These are phyloP conservation scores for Artomyces pyxidatus DNA, from an alignment of 768 basidiomycete genomes.

Conservation along the genomic window DNA sequence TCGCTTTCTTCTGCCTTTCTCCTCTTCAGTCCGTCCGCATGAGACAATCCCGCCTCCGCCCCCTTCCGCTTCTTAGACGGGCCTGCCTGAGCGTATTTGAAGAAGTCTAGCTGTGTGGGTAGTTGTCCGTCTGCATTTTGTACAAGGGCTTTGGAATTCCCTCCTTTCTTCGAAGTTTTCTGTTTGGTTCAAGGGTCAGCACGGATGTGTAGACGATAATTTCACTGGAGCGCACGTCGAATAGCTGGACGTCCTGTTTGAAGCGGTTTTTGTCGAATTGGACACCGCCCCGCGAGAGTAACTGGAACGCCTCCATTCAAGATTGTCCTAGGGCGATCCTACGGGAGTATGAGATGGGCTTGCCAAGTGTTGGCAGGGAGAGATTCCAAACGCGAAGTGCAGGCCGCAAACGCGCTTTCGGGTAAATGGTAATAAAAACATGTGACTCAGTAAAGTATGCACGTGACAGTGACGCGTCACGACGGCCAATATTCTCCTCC, in stretches of 20 bases:
- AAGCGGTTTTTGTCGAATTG: slow-evolving; percentile 75
- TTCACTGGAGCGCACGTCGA: slow-evolving; percentile 40
- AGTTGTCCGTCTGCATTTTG: slow-evolving; percentile 39
- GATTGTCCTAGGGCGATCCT: neutral
- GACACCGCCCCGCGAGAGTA: slow-evolving; percentile 81
- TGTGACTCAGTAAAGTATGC: no score
- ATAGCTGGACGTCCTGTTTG: slow-evolving; percentile 60
- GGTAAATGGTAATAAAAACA: no score
- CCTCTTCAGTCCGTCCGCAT: slow-evolving; percentile 1
- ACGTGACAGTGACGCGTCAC: no score
- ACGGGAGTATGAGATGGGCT: neutral
- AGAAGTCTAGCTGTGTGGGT: slow-evolving; percentile 82
- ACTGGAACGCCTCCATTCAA: slow-evolving; percentile 78
- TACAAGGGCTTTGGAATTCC: slow-evolving; percentile 18
- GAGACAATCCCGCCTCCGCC: slow-evolving; percentile 5
- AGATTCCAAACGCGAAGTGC: no score
- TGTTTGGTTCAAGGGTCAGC: slow-evolving; percentile 15
- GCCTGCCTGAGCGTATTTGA: slow-evolving; percentile 68
- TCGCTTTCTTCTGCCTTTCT: slow-evolving; percentile 11
- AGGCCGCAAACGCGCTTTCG: no score
- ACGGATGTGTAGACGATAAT: neutral
- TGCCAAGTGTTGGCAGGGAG: no score
- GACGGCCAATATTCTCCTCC: no score
- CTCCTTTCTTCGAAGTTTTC: slow-evolving; percentile 20
- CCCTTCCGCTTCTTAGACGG: slow-evolving; percentile 43